Evolutionary conservation across 768 basidiomycete genomes (phyloP).

Genomic region (Heimioporus sp.): DNA sequence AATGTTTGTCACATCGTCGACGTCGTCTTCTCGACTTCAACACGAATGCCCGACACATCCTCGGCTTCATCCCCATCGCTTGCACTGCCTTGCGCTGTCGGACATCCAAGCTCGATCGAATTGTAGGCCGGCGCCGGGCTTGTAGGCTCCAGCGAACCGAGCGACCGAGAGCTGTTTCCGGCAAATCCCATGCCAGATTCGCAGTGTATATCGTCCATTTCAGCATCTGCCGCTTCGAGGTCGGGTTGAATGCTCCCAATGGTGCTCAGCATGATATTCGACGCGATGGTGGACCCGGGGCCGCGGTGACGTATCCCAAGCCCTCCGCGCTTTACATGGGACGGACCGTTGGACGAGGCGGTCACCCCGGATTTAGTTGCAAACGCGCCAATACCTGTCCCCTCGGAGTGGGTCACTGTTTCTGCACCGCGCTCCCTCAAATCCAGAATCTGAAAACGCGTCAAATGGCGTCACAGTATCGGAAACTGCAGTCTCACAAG

Average conservation of each 20-base stretch:
- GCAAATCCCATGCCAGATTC: slow-evolving; percentile 53
- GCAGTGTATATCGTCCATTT: slow-evolving; percentile 53
- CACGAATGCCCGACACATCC: slow-evolving; percentile 44
- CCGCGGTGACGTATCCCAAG: slow-evolving; percentile 51
- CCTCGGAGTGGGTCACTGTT: slow-evolving; percentile 72
- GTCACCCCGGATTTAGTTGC: slow-evolving; percentile 56
- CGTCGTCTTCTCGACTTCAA: slow-evolving; percentile 62
- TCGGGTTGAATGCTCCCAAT: slow-evolving; percentile 58
- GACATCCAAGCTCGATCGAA: slow-evolving; percentile 39
- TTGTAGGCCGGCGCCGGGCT: slow-evolving; percentile 54
- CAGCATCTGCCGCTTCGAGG: slow-evolving; percentile 51
- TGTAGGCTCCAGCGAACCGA: slow-evolving; percentile 28
- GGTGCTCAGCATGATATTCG: slow-evolving; percentile 62
- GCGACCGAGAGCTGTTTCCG: slow-evolving; percentile 38
- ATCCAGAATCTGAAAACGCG: slow-evolving; percentile 65
- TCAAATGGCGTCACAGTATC: slow-evolving; percentile 4
- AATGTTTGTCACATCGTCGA: slow-evolving; percentile 39
- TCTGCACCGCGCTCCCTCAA: slow-evolving; percentile 80
- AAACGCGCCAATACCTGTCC: slow-evolving; percentile 65
- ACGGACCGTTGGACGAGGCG: slow-evolving; percentile 21
- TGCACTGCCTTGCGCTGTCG: slow-evolving; percentile 12
- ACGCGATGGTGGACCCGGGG: slow-evolving; percentile 52
- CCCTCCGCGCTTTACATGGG: slow-evolving; percentile 27
- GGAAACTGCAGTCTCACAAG: slow-evolving; percentile 43
- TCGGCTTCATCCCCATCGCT: slow-evolving; percentile 23